phyloP scores from a whole-genome alignment of 345 rosid species.

The Euphorbia tirucalli region DNA sequence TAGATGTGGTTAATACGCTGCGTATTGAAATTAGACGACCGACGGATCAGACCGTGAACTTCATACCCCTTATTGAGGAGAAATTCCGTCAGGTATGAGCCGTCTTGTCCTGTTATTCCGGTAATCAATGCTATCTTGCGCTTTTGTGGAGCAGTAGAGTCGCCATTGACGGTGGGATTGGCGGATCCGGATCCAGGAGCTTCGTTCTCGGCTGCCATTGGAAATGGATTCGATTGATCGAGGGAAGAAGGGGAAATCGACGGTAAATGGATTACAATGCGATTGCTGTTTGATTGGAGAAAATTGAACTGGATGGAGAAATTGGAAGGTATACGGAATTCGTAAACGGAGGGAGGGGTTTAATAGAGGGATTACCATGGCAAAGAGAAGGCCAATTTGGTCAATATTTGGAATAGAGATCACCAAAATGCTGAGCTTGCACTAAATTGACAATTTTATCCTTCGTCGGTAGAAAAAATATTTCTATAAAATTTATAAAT shows the following conservation, averaged over 20 bases:
- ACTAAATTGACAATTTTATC: background rate
- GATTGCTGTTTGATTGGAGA: background rate
- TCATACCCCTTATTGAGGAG: slow-evolving; percentile 75
- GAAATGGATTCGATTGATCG: background rate
- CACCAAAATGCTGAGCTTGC: background rate
- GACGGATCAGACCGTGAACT: slow-evolving; percentile 87
- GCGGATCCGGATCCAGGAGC: slow-evolving; percentile 39
- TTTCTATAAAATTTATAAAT: no score
- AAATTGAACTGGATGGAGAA: background rate
- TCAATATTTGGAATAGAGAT: background rate
- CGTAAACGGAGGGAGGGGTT: slow-evolving; percentile 3
- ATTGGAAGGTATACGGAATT: background rate
- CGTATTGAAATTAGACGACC: slow-evolving; percentile 96
- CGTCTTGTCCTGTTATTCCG: slow-evolving; percentile 96
- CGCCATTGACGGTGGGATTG: slow-evolving; percentile 27
- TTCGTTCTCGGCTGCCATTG: slow-evolving; percentile 28
- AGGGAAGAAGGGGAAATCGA: background rate
- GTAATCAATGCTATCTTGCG: slow-evolving; percentile 70
- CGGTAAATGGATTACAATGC: background rate
- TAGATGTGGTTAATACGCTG: slow-evolving; percentile 96
- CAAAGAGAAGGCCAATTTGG: background rate
- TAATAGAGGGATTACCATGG: background rate
- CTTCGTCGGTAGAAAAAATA: background rate
- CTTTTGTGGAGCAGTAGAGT: slow-evolving; percentile 11
- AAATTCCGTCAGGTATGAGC: slow-evolving; percentile 89